phyloP scores from a whole-genome alignment of 768 basidiomycete genomes.

The Naganishia kalamii region DNA sequence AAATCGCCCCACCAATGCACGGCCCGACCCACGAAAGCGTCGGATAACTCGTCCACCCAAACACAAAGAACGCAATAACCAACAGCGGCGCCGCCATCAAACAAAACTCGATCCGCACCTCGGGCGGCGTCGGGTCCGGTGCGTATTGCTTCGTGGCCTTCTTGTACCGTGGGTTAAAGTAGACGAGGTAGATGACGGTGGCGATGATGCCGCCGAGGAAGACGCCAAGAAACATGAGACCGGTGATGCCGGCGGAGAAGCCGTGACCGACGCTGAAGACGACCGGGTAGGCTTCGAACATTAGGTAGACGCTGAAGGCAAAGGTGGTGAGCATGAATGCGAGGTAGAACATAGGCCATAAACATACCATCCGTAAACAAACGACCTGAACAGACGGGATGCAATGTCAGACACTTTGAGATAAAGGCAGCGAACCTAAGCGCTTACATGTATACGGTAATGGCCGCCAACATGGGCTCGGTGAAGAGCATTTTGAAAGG shows the following conservation, averaged over 20 bases:
- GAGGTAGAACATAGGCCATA: neutral
- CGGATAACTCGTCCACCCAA: slow-evolving; percentile 48
- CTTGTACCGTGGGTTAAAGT: slow-evolving; percentile 46
- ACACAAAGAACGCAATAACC: slow-evolving; percentile 47
- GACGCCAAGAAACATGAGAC: slow-evolving; percentile 44
- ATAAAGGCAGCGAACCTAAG: slow-evolving; percentile 4
- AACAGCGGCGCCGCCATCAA: slow-evolving; percentile 44
- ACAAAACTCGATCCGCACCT: slow-evolving; percentile 45
- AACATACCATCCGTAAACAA: slow-evolving; percentile 30
- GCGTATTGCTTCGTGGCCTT: slow-evolving; percentile 33
- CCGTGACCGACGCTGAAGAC: slow-evolving; percentile 44
- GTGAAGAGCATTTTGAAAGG: slow-evolving; percentile 45
- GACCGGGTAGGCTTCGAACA: slow-evolving; percentile 46
- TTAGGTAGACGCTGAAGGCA: slow-evolving; percentile 43
- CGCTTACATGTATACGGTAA: slow-evolving; percentile 47
- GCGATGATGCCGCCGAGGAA: slow-evolving; percentile 32
- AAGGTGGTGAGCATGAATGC: neutral
- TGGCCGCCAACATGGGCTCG: slow-evolving; percentile 45
- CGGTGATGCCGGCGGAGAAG: slow-evolving; percentile 42
- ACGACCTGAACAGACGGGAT: slow-evolving; percentile 6
- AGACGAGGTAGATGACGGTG: slow-evolving; percentile 35
- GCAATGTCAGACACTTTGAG: neutral
- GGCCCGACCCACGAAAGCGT: slow-evolving; percentile 45
- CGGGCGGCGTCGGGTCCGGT: slow-evolving; percentile 38
- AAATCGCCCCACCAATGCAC: slow-evolving; percentile 35